A percentile compares a stretch with the other conserved stretches of the same genome.
These are phyloP conservation scores for Manihot esculenta DNA, from an alignment of 441 rosid species.

Conservation along the genomic window DNA sequence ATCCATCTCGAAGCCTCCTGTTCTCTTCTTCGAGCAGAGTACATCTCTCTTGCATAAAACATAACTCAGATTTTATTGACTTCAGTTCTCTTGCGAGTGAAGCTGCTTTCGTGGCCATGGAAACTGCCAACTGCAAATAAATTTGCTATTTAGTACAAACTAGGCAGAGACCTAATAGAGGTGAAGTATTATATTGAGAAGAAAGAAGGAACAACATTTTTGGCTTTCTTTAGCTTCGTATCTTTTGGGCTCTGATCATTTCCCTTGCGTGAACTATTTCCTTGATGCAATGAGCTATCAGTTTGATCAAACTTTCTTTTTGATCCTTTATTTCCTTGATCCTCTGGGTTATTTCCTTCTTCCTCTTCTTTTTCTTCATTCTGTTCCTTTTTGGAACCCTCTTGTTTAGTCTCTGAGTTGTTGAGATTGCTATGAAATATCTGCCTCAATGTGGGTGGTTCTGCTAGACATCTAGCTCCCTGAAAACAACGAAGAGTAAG, in stretches of 20 bases:
- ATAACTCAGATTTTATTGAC: constrained; percentile 61
- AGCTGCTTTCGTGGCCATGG: constrained; percentile 78
- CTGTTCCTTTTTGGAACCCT: constrained; percentile 25
- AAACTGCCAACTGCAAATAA: constrained; percentile 60
- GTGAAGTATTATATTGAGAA: background rate
- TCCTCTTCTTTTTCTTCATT: constrained; percentile 26
- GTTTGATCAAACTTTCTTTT: constrained; percentile 65
- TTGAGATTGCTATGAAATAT: constrained; percentile 50
- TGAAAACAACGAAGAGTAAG: constrained; percentile 23
- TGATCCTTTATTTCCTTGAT: constrained; percentile 35
- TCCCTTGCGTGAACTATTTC: constrained; percentile 35
- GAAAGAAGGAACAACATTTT: constrained; percentile 45
- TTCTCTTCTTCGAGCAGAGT: constrained; percentile 80
- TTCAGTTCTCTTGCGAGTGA: constrained; percentile 77
- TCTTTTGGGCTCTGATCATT: constrained; percentile 38
- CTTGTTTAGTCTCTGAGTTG: constrained; percentile 34
- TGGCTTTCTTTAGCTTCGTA: constrained; percentile 57
- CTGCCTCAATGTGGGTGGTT: constrained; percentile 77
- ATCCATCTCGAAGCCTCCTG: constrained; percentile 76
- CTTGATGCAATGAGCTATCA: constrained; percentile 33
- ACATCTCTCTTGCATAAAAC: constrained; percentile 76
- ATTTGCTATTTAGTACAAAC: background rate
- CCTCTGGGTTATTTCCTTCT: background rate
- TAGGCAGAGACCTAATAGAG: background rate
- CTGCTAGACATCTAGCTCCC: constrained; percentile 80